A percentile compares a stretch with the other conserved stretches of the same genome.
Conservation (phyloP, 306 rosid genomes). For the Elaeagnus macrophylla region DNA sequence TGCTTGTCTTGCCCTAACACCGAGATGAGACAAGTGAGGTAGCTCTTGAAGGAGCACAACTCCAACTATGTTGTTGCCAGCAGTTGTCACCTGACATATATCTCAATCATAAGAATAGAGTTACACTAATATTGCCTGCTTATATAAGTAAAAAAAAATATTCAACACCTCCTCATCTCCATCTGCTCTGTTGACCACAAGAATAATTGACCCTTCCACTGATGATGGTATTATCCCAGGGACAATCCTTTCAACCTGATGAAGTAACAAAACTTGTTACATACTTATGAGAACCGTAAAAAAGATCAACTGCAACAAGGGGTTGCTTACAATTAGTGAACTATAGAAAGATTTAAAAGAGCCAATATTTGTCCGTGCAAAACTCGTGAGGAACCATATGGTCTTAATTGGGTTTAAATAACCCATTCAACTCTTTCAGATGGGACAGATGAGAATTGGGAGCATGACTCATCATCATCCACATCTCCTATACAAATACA, state of each 20-base stretch:
- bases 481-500: too few relatives aligned
- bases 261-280: slow-evolving; percentile 9
- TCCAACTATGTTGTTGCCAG: slow-evolving; percentile 82
- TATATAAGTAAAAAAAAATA: neutral
- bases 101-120: slow-evolving; percentile 17
- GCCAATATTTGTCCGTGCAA: too few relatives aligned
- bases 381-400: too few relatives aligned
- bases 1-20: slow-evolving; percentile 96
- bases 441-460: too few relatives aligned
- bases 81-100: slow-evolving; percentile 76
- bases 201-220: slow-evolving; percentile 64
- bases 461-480: too few relatives aligned
- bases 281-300: neutral
- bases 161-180: slow-evolving; percentile 91
- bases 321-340: neutral
- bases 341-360: too few relatives aligned
- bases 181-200: slow-evolving; percentile 75
- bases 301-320: neutral
- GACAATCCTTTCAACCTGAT: slow-evolving; percentile 82
- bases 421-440: too few relatives aligned
- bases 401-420: too few relatives aligned
- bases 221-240: slow-evolving; percentile 75
- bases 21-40: slow-evolving; percentile 99
- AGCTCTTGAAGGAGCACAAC: slow-evolving; percentile 82
- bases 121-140: neutral